Conservation (phyloP, 2,329 filamentous ascomycete species). For the Talaromyces sp. region DNA sequence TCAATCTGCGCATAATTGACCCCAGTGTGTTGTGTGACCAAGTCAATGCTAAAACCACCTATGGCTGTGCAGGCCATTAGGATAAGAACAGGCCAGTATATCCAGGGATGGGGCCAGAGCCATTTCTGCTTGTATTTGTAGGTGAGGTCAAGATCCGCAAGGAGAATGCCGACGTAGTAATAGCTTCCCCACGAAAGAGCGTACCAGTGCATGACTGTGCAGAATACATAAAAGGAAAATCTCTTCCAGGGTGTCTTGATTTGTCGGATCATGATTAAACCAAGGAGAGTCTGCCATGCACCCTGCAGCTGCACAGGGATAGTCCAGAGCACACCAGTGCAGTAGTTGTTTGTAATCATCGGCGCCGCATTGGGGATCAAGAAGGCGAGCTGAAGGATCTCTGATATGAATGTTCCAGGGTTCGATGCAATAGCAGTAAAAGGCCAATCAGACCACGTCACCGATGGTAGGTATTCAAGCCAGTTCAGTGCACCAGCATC, state of each 20-base stretch:
- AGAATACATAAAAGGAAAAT: conserved; percentile 45
- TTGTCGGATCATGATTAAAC: conserved; percentile 44
- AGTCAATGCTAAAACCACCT: conserved; percentile 35
- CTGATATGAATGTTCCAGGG: conserved; percentile 44
- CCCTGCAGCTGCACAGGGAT: conserved; percentile 50
- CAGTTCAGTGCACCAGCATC: conserved; percentile 44
- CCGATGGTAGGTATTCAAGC: conserved; percentile 45
- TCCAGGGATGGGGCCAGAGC: conserved; percentile 32
- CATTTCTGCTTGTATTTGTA: conserved; percentile 42
- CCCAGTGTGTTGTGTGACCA: conserved; percentile 36
- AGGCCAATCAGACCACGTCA: conserved; percentile 50
- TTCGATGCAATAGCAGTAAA: conserved; percentile 42
- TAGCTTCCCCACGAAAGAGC: conserved; percentile 47
- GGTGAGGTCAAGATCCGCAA: conserved; percentile 48
- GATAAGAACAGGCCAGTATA: conserved; percentile 38
- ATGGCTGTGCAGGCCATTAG: conserved; percentile 31
- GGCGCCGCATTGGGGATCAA: conserved; percentile 50
- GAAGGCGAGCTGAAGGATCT: conserved; percentile 46
- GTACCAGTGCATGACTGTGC: conserved; percentile 47
- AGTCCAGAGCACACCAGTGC: conserved; percentile 51
- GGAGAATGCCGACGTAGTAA: conserved; percentile 45
- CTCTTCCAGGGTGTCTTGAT: conserved; percentile 48
- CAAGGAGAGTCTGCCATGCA: conserved; percentile 45
- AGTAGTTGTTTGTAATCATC: conserved; percentile 49
- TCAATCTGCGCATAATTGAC: conserved; percentile 42